These are phyloP conservation scores for Capillidium rhysosporum DNA, from an alignment of 371 early-diverging fungal genomes.

Conservation along the genomic window DNA sequence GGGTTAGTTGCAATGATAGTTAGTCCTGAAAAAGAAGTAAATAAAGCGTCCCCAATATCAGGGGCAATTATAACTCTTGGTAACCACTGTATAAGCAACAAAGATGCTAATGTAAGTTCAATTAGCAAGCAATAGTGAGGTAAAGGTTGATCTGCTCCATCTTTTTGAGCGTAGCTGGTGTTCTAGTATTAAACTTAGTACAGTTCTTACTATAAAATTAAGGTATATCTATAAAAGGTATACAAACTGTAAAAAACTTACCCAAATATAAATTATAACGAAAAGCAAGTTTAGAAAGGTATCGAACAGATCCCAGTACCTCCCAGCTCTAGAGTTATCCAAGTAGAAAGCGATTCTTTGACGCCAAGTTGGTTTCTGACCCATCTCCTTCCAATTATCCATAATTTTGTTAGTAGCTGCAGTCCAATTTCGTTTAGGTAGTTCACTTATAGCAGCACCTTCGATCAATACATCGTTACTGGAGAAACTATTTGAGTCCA, in stretches of 20 bases:
- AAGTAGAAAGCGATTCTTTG: constrained; percentile 11
- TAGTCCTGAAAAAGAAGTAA: constrained; percentile 18
- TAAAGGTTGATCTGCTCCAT: constrained; percentile 12
- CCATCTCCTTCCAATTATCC: background rate
- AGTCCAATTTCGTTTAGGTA: background rate
- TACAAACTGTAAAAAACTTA: constrained; percentile 7
- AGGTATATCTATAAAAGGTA: background rate
- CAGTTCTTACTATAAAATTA: too few relatives aligned
- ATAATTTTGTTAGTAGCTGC: background rate
- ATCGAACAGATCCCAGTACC: constrained; percentile 38
- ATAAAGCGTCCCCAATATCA: constrained; percentile 15
- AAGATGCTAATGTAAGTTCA: constrained; percentile 8
- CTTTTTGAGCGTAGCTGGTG: constrained; percentile 15
- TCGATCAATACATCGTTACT: background rate
- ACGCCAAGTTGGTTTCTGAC: constrained; percentile 8
- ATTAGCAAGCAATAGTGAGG: constrained; percentile 7
- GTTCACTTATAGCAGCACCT: background rate
- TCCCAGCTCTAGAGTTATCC: constrained; percentile 16
- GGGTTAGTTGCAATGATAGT: constrained; percentile 27
- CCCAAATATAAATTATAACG: constrained; percentile 22
- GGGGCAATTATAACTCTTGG: constrained; percentile 18
- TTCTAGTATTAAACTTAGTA: background rate
- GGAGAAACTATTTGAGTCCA: background rate
- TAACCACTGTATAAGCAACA: constrained; percentile 8
- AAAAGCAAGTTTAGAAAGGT: constrained; percentile 22